Conservation (phyloP, 768 basidiomycete genomes). For the Wakefieldia striispora region DNA sequence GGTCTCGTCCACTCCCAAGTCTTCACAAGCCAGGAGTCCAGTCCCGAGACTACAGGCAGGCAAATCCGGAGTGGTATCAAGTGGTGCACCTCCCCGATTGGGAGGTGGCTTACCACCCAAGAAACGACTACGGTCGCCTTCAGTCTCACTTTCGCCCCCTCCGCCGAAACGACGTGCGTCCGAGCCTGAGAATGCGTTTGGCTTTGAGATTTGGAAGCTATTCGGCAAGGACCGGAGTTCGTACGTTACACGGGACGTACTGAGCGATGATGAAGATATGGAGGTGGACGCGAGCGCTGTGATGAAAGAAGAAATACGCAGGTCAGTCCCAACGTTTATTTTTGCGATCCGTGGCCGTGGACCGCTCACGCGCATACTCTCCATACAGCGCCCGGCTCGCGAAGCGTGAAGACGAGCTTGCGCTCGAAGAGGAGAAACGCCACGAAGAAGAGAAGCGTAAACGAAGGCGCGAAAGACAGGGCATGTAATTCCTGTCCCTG, state of each 20-base stretch:
- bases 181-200: slow-evolving; percentile 36
- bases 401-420: slow-evolving; percentile 58
- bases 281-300: slow-evolving; percentile 60
- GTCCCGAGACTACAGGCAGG: slow-evolving; percentile 12
- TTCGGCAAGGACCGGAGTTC: slow-evolving; percentile 63
- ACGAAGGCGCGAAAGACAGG: slow-evolving; percentile 56
- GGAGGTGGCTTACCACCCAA: slow-evolving; percentile 30
- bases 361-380: neutral
- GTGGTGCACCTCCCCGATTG: slow-evolving; percentile 6
- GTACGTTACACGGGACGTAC: slow-evolving; percentile 53
- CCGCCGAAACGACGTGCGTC: slow-evolving; percentile 44
- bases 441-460: slow-evolving; percentile 74
- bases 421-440: slow-evolving; percentile 60
- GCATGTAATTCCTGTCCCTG: neutral
- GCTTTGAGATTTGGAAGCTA: slow-evolving; percentile 63
- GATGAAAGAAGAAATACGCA: slow-evolving; percentile 67
- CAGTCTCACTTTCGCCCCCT: slow-evolving; percentile 48
- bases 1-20: neutral
- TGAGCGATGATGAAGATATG: slow-evolving; percentile 80
- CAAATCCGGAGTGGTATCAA: slow-evolving; percentile 5
- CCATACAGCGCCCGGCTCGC: slow-evolving; percentile 56
- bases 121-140: slow-evolving; percentile 65
- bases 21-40: slow-evolving; percentile 20
- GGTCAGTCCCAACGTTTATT: slow-evolving; percentile 35
- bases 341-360: neutral